These are phyloP conservation scores for Tylopilus rubrobrunneus DNA, from an alignment of 768 basidiomycete genomes.

Conservation along the genomic window DNA sequence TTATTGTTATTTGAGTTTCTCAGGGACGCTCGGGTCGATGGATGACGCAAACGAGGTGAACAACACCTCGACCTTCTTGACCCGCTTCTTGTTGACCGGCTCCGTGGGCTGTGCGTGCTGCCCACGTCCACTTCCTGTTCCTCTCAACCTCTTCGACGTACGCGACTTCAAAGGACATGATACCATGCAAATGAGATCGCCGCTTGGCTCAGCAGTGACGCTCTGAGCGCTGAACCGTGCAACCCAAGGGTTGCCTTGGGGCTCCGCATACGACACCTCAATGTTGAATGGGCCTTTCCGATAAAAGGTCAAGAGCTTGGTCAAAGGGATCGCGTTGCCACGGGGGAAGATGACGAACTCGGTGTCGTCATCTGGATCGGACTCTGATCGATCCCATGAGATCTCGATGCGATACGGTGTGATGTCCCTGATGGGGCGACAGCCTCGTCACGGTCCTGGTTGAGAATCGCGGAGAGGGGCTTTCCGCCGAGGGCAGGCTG, in stretches of 20 bases:
- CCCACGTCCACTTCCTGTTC: constrained; percentile 77
- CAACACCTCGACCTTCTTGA: constrained; percentile 79
- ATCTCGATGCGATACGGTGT: constrained; percentile 87
- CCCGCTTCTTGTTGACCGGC: constrained; percentile 75
- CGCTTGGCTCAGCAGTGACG: constrained; percentile 66
- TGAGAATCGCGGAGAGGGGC: constrained; percentile 78
- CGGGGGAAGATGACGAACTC: constrained; percentile 88
- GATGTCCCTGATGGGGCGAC: constrained; percentile 84
- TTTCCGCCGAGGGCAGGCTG: constrained; percentile 80
- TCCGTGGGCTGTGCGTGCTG: constrained; percentile 38
- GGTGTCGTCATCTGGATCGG: constrained; percentile 84
- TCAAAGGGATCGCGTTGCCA: constrained; percentile 84
- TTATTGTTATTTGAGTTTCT: constrained; percentile 75
- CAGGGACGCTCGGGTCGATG: constrained; percentile 60
- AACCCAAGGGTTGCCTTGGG: constrained; percentile 74
- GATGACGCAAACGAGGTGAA: constrained; percentile 64
- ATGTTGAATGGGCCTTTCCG: constrained; percentile 85
- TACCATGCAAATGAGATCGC: constrained; percentile 73
- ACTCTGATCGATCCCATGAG: constrained; percentile 71
- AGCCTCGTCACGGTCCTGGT: constrained; percentile 99
- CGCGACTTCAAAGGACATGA: constrained; percentile 81
- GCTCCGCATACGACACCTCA: constrained; percentile 80
- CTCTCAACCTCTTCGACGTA: constrained; percentile 84
- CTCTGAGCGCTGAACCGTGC: constrained; percentile 77
- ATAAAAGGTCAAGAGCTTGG: constrained; percentile 94